Percentiles rank a stretch among this genome's conserved stretches.
Evolutionary conservation across 2,329 filamentous ascomycete species (phyloP).

Genomic region (Sporothrix euskadiensis): DNA sequence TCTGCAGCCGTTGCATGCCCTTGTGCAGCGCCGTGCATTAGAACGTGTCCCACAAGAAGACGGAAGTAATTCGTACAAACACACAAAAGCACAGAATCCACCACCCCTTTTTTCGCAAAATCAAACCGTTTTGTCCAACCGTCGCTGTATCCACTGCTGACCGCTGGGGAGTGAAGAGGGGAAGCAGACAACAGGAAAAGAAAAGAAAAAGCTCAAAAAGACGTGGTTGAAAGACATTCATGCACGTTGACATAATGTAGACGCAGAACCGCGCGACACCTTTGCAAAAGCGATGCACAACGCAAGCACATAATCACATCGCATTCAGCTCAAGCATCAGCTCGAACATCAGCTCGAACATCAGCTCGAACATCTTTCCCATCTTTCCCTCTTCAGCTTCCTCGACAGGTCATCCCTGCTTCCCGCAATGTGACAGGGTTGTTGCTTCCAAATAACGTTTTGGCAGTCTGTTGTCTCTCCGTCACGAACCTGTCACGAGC

Average conservation of each 20-base stretch:
- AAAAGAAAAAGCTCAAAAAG: not conserved
- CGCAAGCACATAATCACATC: not conserved
- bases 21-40: not conserved
- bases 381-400: not conserved
- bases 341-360: not conserved
- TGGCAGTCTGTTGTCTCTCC: not conserved
- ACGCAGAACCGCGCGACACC: not conserved
- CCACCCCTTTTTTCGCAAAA: not conserved
- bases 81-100: not conserved
- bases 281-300: not conserved
- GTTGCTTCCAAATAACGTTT: not conserved
- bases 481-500: not conserved
- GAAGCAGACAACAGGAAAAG: not conserved
- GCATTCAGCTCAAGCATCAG: not conserved
- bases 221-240: not conserved
- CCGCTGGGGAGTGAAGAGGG: not conserved
- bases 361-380: too few species aligned
- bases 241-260: not conserved
- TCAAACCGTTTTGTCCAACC: not conserved
- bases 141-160: not conserved
- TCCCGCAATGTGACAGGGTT: not conserved
- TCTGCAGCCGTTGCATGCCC: not conserved
- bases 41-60: not conserved
- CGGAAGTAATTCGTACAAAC: too few species aligned
- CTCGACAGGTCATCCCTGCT: constrained; percentile 11